phyloP scores from a whole-genome alignment of 2,329 filamentous ascomycete genomes.

The Diaporthe australafricana region DNA sequence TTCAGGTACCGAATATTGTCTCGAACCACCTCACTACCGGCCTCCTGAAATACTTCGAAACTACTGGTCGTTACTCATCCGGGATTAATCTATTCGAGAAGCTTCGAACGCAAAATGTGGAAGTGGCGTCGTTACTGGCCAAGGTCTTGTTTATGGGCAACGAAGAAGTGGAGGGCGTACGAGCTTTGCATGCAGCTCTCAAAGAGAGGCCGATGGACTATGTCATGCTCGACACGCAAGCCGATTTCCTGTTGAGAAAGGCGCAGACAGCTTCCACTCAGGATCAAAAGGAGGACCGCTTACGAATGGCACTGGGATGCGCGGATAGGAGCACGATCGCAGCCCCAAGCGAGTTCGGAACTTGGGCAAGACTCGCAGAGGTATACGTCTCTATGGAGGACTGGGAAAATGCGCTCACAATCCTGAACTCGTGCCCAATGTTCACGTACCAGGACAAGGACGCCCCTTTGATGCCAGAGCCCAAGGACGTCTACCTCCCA shows the following conservation, averaged over 20 bases:
- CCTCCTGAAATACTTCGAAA: conserved; percentile 92
- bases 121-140: conserved; percentile 92
- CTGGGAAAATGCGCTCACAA: conserved; percentile 95
- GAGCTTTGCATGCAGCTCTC: conserved; percentile 86
- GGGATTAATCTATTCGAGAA: conserved; percentile 99
- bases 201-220: conserved; percentile 98
- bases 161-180: conserved; percentile 95
- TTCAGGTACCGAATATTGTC: conserved; percentile 96
- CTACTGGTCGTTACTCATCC: conserved; percentile 92
- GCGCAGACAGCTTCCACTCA: conserved; percentile 67
- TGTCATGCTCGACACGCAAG: conserved; percentile 93
- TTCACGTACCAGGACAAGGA: conserved; percentile 99
- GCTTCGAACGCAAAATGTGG: conserved; percentile 87
- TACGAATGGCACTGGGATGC: conserved; percentile 89
- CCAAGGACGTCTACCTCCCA: conserved; percentile 86
- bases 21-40: conserved; percentile 97
- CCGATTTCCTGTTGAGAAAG: conserved; percentile 90
- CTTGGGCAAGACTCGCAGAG: conserved; percentile 93
- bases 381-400: conserved; percentile 95
- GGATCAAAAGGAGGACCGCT: conserved; percentile 72
- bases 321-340: conserved; percentile 95
- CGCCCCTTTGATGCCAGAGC: conserved; percentile 92
- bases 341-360: conserved; percentile 95
- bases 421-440: conserved; percentile 98
- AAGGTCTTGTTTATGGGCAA: conserved; percentile 94